Base-by-base conservation (phyloP, 768 basidiomycete species). In the Panaeolus cyanescens region DNA sequence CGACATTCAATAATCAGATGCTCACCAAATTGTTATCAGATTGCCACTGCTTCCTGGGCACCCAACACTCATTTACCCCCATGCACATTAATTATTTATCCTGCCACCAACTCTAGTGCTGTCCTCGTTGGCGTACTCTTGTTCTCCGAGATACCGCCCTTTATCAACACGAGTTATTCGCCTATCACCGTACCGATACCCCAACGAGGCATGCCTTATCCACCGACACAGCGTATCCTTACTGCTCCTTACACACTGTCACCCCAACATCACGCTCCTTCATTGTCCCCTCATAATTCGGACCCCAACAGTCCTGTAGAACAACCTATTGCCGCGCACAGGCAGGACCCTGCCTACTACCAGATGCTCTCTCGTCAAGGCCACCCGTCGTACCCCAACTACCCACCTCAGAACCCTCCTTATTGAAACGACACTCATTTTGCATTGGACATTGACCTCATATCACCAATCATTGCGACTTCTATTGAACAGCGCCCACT, bases 61-160 rank as follows among this genome's bases (percentile, higher is more conserved):
- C 74, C 73, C 34, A 77, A 80, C 60, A 73, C 74, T 50, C 45
- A 50, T 50, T 34, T 74, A 81, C 45, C 71, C 72, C 55, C 82
- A 82, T 34, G 78, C 80, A 60, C 84, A 84, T 78, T 88, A 66
- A 75, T 86, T 37, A 78, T 86, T 54, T 81, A 81, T 62, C 83
- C 84, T 37, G 77, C 82, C 31, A 77, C 77, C 56, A 82, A 83
- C 64, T 83, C 83, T 1, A 82, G 78, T 60, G 79, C 81, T 19
- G 68, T 84, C 45, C 77, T 85, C 20, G 77, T 84, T 59, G 83
- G 83, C 37, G 83, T 81, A 4, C 65, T 85, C 31, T 83, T 85
- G 63, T 75, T 83, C 50, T 70, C 45, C 25, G 45, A 50, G 22
- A 50, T 50, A 1, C 45, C 45, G 5, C 45, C 45, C 15, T 50